Percentiles rank a stretch among this genome's conserved stretches.
phyloP scores from a whole-genome alignment of 2,329 filamentous ascomycete species.

The Alternaria rosae region DNA sequence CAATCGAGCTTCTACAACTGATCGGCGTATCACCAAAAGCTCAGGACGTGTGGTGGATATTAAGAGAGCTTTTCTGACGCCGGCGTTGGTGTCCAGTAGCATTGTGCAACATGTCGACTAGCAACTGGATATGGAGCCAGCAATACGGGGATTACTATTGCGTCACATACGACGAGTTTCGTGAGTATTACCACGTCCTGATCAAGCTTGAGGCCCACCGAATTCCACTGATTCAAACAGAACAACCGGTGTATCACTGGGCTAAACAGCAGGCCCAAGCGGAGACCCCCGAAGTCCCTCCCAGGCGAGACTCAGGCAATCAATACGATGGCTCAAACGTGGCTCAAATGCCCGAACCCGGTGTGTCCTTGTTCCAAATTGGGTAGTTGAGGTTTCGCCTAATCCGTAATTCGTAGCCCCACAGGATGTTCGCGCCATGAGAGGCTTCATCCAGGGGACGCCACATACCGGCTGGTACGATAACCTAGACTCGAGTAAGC shows the following conservation, averaged over 20 bases:
- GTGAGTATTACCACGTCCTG: background rate
- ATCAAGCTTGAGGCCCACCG: too few species aligned
- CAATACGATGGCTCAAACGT: background rate
- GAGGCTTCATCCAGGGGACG: background rate
- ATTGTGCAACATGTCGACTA: constrained; percentile 6
- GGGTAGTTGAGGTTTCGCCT: background rate
- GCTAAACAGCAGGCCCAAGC: background rate
- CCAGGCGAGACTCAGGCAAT: background rate
- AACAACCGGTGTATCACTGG: background rate
- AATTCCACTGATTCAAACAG: background rate
- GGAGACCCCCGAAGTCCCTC: too few species aligned
- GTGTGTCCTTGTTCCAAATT: background rate
- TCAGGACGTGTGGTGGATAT: background rate
- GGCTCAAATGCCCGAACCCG: background rate
- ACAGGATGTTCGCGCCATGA: background rate
- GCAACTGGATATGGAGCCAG: constrained; percentile 11
- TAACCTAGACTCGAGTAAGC: constrained; percentile 11
- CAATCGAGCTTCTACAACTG: background rate
- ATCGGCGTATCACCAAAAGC: background rate
- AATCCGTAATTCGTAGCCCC: background rate
- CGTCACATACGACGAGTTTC: constrained; percentile 1
- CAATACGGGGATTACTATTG: constrained; percentile 10
- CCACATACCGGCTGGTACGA: constrained; percentile 15
- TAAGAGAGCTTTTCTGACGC: background rate
- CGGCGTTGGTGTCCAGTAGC: background rate